These are phyloP conservation scores for Sphaerosporella brunnea DNA, from an alignment of 495 filamentous ascomycete genomes.

Conservation along the genomic window DNA sequence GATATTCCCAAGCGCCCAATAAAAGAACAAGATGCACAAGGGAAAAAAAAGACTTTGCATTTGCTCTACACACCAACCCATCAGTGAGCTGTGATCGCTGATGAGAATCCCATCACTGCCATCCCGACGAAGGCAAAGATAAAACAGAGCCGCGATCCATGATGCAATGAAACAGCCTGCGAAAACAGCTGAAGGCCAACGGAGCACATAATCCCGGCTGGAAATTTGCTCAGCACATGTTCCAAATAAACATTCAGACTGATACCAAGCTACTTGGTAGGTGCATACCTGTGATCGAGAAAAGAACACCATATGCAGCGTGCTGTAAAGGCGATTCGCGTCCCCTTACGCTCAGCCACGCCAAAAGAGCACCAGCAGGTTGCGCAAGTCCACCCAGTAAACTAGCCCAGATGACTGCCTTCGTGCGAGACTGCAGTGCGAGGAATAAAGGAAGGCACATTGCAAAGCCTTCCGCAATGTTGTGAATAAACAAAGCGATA, in stretches of 20 bases:
- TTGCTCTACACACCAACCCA: no score
- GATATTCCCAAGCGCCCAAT: no score
- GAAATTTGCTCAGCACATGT: background rate
- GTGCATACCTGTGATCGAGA: slow-evolving; percentile 45
- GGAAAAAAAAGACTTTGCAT: no score
- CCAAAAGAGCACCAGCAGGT: slow-evolving; percentile 67
- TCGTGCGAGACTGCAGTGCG: slow-evolving; percentile 53
- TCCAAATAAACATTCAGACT: background rate
- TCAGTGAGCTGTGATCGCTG: slow-evolving; percentile 51
- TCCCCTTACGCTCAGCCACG: slow-evolving; percentile 53
- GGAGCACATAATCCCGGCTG: slow-evolving; percentile 79
- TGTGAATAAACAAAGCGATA: slow-evolving; percentile 90
- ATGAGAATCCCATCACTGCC: slow-evolving; percentile 70
- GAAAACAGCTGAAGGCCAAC: slow-evolving; percentile 80
- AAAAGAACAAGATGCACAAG: no score
- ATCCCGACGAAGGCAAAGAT: slow-evolving; percentile 78
- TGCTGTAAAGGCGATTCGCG: slow-evolving; percentile 39
- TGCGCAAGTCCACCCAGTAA: slow-evolving; percentile 74
- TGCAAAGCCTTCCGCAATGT: slow-evolving; percentile 91
- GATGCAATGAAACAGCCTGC: slow-evolving; percentile 65
- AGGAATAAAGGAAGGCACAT: slow-evolving; percentile 84
- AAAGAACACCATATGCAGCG: slow-evolving; percentile 72
- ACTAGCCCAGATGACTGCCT: slow-evolving; percentile 69
- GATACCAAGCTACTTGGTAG: background rate
- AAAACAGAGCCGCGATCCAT: slow-evolving; percentile 63